Base-by-base conservation (phyloP, 2,329 filamentous ascomycete species). In the Rutstroemia sp. region DNA sequence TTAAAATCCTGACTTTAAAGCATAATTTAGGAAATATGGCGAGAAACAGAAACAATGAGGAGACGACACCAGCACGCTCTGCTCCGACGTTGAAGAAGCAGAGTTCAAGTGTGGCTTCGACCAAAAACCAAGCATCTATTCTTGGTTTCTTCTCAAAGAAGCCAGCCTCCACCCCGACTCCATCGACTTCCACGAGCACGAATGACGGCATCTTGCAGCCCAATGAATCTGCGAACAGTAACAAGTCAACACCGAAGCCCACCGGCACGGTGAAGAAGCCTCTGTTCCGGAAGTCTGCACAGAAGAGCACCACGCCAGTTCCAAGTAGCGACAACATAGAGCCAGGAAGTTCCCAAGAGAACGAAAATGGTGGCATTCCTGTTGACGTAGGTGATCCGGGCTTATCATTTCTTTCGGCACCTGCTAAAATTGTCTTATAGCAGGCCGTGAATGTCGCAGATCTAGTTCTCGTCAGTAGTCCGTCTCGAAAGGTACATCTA, bases 271-370 rank as follows among this genome's bases (percentile, higher is more conserved):
- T 77, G 45, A 76, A 76, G 52, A 75, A 79, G 65, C 74, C 75
- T 9, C 57, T 63, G 3, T 67, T 70, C 52, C 65, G 58, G 44
- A 68, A 66, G n/a, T 9, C 63, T 7, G 48, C 57, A 1, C 39
- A 60, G 27, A 67, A 66, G 48, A 77, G 77, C 58, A 74, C 86
- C 58, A 92, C 90, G 0, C 90, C 90, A 4, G 80, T 87, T 5
- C 87, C 90, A 5, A 95, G 89, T 71, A 95, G 90, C 71, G 90
- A 95, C 71, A 80, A 79, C 38, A 70, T 82, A 25, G 83, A 86
- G 53, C 83, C 83, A 21, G 77, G 79, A 0, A 87, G 84, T 70
- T 87, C 86, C 0, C 83, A 88, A 61, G 83, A 87, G 64, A 85
- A 87, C 60, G 76, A 81, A 56, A 75, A 75, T 59, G 62, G 62